phyloP scores from a whole-genome alignment of 2,329 filamentous ascomycete genomes.

The Nigrospora osmanthi region DNA sequence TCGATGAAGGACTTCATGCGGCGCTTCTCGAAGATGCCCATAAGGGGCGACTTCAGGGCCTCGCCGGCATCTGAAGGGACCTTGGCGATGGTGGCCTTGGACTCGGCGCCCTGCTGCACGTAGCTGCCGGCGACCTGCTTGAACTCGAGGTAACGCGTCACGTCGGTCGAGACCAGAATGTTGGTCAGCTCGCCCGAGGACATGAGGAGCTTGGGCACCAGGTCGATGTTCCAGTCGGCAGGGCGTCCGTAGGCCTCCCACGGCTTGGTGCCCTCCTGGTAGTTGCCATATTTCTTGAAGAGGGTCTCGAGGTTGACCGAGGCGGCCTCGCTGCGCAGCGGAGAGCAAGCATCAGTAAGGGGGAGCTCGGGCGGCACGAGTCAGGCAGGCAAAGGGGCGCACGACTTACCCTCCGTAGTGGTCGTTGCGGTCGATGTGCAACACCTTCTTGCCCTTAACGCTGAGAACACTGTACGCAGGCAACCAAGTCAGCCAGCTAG shows the following conservation, averaged over 20 bases:
- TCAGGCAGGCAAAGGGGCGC: conserved; percentile 3
- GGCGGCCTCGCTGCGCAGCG: conserved; percentile 73
- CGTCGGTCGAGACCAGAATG: conserved; percentile 93
- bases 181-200: conserved; percentile 97
- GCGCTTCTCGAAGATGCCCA: conserved; percentile 97
- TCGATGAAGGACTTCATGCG: conserved; percentile 94
- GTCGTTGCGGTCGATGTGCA: conserved; percentile 97
- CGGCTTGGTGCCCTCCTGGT: conserved; percentile 69
- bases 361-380: conserved; percentile 11
- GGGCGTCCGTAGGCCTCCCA: conserved; percentile 96
- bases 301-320: conserved; percentile 96
- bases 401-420: conserved; percentile 87
- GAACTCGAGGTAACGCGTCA: conserved; percentile 83
- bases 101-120: conserved; percentile 79
- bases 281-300: conserved; percentile 95
- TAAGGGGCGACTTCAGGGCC: conserved; percentile 84
- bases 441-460: conserved; percentile 97
- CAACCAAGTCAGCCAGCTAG: conserved; percentile 5
- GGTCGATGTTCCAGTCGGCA: conserved; percentile 99
- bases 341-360: conserved; percentile 14
- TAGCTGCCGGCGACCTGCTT: conserved; percentile 93
- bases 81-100: conserved; percentile 89
- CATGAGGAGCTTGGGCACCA: conserved; percentile 98
- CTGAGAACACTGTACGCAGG: conserved; percentile 65
- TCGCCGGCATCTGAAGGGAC: conserved; percentile 90